These are phyloP conservation scores for Moesziomyces sp. DNA, from an alignment of 1,284 basidiomycete species.

Conservation along the genomic window DNA sequence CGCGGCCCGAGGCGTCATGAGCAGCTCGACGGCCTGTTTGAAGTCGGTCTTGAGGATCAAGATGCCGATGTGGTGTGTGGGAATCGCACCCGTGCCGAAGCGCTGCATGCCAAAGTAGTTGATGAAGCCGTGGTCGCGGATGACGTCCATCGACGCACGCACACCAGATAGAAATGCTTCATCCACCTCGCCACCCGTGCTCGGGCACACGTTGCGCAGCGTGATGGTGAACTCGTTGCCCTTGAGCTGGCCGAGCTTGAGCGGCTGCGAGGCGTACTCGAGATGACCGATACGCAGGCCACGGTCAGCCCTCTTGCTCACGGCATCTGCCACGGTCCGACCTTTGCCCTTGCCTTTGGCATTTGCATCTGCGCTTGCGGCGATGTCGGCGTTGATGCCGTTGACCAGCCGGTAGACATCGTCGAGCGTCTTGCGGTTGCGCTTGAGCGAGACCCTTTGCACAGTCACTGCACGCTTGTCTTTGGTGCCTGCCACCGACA, in stretches of 20 bases:
- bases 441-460: slow-evolving; percentile 86
- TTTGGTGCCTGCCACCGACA: slow-evolving; percentile 94
- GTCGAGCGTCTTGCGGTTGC: slow-evolving; percentile 81
- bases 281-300: slow-evolving; percentile 90
- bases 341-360: slow-evolving; percentile 25
- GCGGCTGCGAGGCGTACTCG: slow-evolving; percentile 79
- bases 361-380: background rate
- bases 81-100: slow-evolving; percentile 94
- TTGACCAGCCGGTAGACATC: slow-evolving; percentile 79
- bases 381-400: slow-evolving; percentile 59
- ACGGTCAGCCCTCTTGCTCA: slow-evolving; percentile 66
- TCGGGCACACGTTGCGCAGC: slow-evolving; percentile 75
- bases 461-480: slow-evolving; percentile 97
- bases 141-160: slow-evolving; percentile 79
- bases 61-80: slow-evolving; percentile 92
- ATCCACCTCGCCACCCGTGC: slow-evolving; percentile 5
- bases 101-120: slow-evolving; percentile 99
- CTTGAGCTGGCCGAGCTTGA: slow-evolving; percentile 93
- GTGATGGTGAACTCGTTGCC: slow-evolving; percentile 97
- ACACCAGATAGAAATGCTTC: slow-evolving; percentile 70
- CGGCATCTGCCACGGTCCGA: slow-evolving; percentile 35
- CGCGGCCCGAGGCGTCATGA: slow-evolving; percentile 42
- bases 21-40: slow-evolving; percentile 46
- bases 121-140: slow-evolving; percentile 89
- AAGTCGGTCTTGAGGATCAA: slow-evolving; percentile 86